Percentiles rank a stretch among this genome's conserved stretches.
These are phyloP conservation scores for Chlamydomonas reinhardtii DNA, from an alignment of 163 green algal genomes.

Conservation along the genomic window DNA sequence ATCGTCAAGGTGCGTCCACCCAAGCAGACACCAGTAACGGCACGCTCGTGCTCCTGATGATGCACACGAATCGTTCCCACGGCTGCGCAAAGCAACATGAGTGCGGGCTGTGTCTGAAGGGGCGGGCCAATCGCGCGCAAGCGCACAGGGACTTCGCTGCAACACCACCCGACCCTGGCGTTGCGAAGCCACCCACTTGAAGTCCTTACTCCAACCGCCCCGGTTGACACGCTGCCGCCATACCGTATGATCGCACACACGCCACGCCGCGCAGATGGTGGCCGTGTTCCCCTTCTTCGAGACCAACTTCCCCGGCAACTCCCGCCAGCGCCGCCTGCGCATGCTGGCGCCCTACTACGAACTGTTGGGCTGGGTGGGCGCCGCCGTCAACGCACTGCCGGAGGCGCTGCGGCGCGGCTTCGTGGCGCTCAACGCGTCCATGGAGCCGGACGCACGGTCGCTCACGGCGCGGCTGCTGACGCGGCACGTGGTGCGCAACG, in stretches of 20 bases:
- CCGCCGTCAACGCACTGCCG: background rate
- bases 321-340: constrained; percentile 21
- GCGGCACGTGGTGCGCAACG: constrained; percentile 20
- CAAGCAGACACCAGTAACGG: too few relatives aligned
- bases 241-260: too few relatives aligned
- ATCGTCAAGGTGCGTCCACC: background rate
- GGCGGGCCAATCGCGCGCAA: too few relatives aligned
- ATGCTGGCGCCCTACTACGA: constrained; percentile 17
- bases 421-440: constrained; percentile 40
- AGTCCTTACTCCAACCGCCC: too few relatives aligned
- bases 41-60: too few relatives aligned
- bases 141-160: too few relatives aligned
- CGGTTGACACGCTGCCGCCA: too few relatives aligned
- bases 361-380: constrained; percentile 21
- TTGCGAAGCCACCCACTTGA: too few relatives aligned
- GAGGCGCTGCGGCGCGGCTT: background rate
- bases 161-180: too few relatives aligned
- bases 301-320: constrained; percentile 18
- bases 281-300: constrained; percentile 65
- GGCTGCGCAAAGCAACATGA: too few relatives aligned
- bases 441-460: constrained; percentile 5
- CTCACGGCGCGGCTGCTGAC: constrained; percentile 26
- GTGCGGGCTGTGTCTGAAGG: too few relatives aligned
- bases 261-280: constrained; percentile 36
- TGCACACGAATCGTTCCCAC: too few relatives aligned